Percentiles rank a stretch among this genome's conserved stretches.
phyloP scores from a whole-genome alignment of 169 alveolate species.

The Plasmodium malariae region DNA sequence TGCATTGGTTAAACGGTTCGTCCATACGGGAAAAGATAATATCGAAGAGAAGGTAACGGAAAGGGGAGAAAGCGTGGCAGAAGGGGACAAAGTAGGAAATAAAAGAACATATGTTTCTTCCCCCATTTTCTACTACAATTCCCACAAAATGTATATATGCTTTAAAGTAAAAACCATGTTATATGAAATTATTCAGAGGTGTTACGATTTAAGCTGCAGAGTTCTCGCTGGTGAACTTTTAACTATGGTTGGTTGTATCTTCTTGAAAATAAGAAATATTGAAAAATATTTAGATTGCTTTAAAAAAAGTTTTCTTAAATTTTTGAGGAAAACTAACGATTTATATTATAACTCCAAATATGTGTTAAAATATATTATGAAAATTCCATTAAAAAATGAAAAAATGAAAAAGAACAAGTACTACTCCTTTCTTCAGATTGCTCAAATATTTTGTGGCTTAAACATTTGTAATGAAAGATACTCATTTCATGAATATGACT shows the following conservation, averaged over 20 bases:
- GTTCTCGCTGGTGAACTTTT: constrained; percentile 60
- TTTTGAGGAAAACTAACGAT: constrained; percentile 37
- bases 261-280: constrained; percentile 66
- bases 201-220: constrained; percentile 60
- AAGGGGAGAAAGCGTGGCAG: not conserved
- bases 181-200: constrained; percentile 60
- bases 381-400: constrained; percentile 61
- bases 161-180: constrained; percentile 52
- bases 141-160: constrained; percentile 14
- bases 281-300: constrained; percentile 46
- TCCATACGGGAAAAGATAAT: not conserved
- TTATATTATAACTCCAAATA: constrained; percentile 55
- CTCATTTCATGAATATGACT: constrained; percentile 37
- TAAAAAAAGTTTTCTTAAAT: constrained; percentile 38
- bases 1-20: not conserved
- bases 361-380: constrained; percentile 37
- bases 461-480: constrained; percentile 21
- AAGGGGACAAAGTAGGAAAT: not conserved
- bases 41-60: not conserved
- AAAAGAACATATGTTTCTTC: not conserved
- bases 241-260: constrained; percentile 62
- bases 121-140: not conserved
- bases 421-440: constrained; percentile 64
- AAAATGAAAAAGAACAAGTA: constrained; percentile 15
- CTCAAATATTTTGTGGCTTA: constrained; percentile 55